Base-by-base conservation (phyloP, 352 stramenopile genomes). In the Globisporangium cylindrosporum region DNA sequence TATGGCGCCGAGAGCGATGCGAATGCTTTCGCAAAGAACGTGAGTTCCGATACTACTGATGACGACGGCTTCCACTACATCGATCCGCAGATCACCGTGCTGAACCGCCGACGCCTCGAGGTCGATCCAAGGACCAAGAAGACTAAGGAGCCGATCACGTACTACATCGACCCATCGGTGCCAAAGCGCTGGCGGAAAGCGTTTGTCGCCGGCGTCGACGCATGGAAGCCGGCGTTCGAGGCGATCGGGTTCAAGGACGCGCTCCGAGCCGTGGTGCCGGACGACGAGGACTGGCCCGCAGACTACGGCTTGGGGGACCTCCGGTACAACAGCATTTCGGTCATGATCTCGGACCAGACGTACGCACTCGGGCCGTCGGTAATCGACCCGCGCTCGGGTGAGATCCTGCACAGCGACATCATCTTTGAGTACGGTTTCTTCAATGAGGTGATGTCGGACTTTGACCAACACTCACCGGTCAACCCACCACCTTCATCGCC, bases 361-460 rank as follows among this genome's bases (percentile, higher is more conserved):
- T 95, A 94, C 34, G 87, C 88, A 0, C 68, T 88, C 10, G 88
- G 84, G 0, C 84, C 87, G 6, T 77, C 70, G 0, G 72, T 94
- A n/a, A 79, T 89, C 20, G 88, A 97, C 61, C 86, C 88, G 15
- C 80, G 89, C 9, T 93, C 77, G 4, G 87, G 91, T 0, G 89
- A 97, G 77, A 97, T 96, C 36, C 72, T 97, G 8, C 82, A 93
- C 72, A 94, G 84, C 63, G 82, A 92, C 62, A 96, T 97, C 62
- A 73, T 88, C 9, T 94, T 97, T 34, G 88, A 93, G 61, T 92
- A 92, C 66, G 89, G 88, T 0, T 97, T 95, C 73, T 89, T 96
- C 66, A 79, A 94, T 34, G 76, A 78, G 25, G 88, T 81, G 1
- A 78, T 93, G 59, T 15, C 61, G 6, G 74, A 86, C 46, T 90